Conservation (phyloP, 2,329 filamentous ascomycete species). For the Aspergillus phoenicis region DNA sequence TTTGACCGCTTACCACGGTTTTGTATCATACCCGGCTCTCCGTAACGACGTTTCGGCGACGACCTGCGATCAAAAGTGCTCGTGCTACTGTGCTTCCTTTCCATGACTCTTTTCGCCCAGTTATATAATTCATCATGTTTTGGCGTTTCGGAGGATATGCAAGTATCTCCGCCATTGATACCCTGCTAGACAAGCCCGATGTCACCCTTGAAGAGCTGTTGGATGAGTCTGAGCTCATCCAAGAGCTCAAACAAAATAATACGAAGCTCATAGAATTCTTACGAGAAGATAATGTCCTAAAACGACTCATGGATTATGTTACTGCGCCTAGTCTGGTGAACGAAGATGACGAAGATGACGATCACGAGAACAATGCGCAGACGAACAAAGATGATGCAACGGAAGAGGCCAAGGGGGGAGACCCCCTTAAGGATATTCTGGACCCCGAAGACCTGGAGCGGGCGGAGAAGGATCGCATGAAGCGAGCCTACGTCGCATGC, state of each 20-base stretch:
- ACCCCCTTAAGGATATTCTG: slow-evolving; percentile 38
- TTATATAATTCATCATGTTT: slow-evolving; percentile 76
- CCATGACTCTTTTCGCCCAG: slow-evolving; percentile 40
- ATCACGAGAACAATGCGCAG: slow-evolving; percentile 41
- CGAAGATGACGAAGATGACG: slow-evolving; percentile 56
- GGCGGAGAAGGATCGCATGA: slow-evolving; percentile 85
- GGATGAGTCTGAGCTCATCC: slow-evolving; percentile 92
- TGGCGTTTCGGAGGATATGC: slow-evolving; percentile 99
- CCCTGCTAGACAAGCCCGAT: slow-evolving; percentile 91
- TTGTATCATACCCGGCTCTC: slow-evolving; percentile 32
- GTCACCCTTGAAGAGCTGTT: slow-evolving; percentile 94
- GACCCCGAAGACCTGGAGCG: slow-evolving; percentile 62
- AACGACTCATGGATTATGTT: slow-evolving; percentile 87
- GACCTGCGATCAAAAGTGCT: slow-evolving; percentile 24
- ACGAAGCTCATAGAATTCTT: slow-evolving; percentile 96
- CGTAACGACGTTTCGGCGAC: slow-evolving; percentile 32
- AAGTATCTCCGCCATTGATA: slow-evolving; percentile 95
- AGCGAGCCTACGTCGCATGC: slow-evolving; percentile 89
- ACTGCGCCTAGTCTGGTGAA: slow-evolving; percentile 67
- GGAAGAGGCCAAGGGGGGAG: slow-evolving; percentile 43
- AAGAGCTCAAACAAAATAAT: slow-evolving; percentile 98
- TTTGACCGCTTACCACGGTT: slow-evolving; percentile 11
- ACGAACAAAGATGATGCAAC: slow-evolving; percentile 31
- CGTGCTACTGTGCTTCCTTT: slow-evolving; percentile 28
- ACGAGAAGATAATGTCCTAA: slow-evolving; percentile 80